Evolutionary conservation across 257 asterid genomes (phyloP), one percentile per base, ranked within the genome.

Genomic region (Scutellaria baicalensis): DNA sequence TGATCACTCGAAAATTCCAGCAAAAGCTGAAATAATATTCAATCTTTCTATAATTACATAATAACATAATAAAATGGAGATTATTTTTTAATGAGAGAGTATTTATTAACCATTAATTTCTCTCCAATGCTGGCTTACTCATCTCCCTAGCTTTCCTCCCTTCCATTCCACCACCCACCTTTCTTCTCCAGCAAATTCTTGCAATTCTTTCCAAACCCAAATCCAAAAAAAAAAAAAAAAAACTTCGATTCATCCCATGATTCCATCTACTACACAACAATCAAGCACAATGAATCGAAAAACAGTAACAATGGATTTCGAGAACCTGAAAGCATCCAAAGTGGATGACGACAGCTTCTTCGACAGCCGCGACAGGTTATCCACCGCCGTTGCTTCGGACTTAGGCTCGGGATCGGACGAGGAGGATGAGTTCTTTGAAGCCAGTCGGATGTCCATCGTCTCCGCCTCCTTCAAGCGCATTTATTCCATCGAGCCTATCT

Each of bases 321-420:
- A 86, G 43, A 79, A 83, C 9, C 72, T 84, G 0, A 84, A 68
- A 11, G 83, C 74, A 6, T 83, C 75, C 2, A 13, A 21, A 11
- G 87, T 84, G 4, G 89, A 85, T 10, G 97, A 90, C 3, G 93
- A 88, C 48, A 69, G 57, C 45, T 90, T 90, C 85, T 90, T 84
- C 45, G 97, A 90, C 70, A 54, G 91, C 2, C 52, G 10, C 16
- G 83, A 83, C 1, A 70, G 91, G 2, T 72, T 87, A 48, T 89
- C 96, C 5, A 66, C 90, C 0, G 92, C 78, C 1, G 80, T 77
- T 21, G 76, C 94, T 6, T 51, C 66, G 6, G 91, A 89, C 72
- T 50, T 86, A 62, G 78, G 45, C 16, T 73, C 72, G 5, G 64
- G 59, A 17, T 79, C 84, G 0, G 86, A 84, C 0, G 89, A 74